Evolutionary conservation across 345 rosid species (phyloP).

Genomic region (Aquilaria sinensis): DNA sequence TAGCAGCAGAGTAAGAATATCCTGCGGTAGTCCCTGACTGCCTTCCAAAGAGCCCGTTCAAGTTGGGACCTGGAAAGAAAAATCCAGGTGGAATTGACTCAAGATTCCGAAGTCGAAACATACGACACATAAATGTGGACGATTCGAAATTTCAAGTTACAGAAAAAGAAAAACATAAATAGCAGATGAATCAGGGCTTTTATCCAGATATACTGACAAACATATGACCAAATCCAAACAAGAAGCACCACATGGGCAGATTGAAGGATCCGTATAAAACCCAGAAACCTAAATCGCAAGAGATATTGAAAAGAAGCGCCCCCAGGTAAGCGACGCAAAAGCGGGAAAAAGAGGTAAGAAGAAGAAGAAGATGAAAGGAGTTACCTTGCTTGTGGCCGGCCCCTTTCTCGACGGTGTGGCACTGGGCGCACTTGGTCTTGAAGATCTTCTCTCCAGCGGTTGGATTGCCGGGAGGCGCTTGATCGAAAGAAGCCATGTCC

Average conservation of each 20-base stretch:
- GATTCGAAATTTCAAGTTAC: not conserved
- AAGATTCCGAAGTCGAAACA: too few species aligned
- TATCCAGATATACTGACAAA: too few species aligned
- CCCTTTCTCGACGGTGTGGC: constrained; percentile 93
- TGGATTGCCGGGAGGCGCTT: constrained; percentile 78
- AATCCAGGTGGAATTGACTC: not conserved
- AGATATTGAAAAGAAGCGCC: not conserved
- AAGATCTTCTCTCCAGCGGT: constrained; percentile 84
- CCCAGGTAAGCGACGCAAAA: not conserved
- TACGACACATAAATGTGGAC: not conserved
- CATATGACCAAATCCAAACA: not conserved
- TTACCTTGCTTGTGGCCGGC: constrained; percentile 95
- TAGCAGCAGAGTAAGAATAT: constrained; percentile 86
- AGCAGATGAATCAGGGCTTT: too few species aligned
- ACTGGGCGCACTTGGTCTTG: constrained; percentile 79
- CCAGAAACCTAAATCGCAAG: not conserved
- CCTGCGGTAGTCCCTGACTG: constrained; percentile 71
- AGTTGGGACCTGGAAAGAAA: constrained; percentile 61
- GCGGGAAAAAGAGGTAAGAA: too few species aligned
- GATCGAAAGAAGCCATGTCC: constrained; percentile 68
- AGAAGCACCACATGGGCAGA: not conserved
- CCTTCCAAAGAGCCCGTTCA: constrained; percentile 87
- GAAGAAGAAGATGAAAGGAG: not conserved
- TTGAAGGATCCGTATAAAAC: not conserved
- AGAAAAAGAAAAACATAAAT: not conserved